phyloP scores from a whole-genome alignment of 73 alveolate genomes.

The Blepharisma stoltei region DNA sequence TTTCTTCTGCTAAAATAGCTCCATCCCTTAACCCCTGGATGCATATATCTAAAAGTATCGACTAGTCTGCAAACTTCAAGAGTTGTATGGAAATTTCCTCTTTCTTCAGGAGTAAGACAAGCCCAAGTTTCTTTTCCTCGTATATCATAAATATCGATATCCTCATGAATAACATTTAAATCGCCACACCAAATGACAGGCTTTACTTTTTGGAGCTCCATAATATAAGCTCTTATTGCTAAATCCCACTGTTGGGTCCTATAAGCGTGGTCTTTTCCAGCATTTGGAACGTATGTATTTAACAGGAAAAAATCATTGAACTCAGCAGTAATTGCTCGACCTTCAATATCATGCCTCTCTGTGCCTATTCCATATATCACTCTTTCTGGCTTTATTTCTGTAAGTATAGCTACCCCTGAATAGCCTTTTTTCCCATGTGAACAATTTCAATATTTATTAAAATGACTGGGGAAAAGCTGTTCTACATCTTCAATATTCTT shows the following conservation, averaged over 20 bases:
- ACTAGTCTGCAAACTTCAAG: conserved; percentile 35
- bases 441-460: conserved; percentile 45
- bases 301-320: conserved; percentile 58
- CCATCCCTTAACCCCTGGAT: conserved; percentile 55
- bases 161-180: conserved; percentile 62
- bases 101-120: conserved; percentile 67
- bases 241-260: conserved; percentile 67
- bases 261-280: conserved; percentile 59
- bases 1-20: conserved; percentile 64
- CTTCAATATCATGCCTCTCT: conserved; percentile 66
- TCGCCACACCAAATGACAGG: conserved; percentile 68
- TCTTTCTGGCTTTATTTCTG: conserved; percentile 52
- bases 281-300: conserved; percentile 65
- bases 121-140: conserved; percentile 48
- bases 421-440: conserved; percentile 66
- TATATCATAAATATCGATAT: conserved; percentile 59
- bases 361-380: conserved; percentile 54
- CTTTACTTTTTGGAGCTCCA: conserved; percentile 40
- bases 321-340: conserved; percentile 65
- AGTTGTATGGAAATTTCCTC: conserved; percentile 50
- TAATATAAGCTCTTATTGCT: conserved; percentile 51
- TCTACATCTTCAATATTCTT: conserved; percentile 44
- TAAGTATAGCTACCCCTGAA: conserved; percentile 62
- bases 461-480: conserved; percentile 30
- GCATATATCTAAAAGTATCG: conserved; percentile 66